Evolutionary conservation across 2,329 filamentous ascomycete genomes (phyloP).

Genomic region (Hymenoscyphus scutula): DNA sequence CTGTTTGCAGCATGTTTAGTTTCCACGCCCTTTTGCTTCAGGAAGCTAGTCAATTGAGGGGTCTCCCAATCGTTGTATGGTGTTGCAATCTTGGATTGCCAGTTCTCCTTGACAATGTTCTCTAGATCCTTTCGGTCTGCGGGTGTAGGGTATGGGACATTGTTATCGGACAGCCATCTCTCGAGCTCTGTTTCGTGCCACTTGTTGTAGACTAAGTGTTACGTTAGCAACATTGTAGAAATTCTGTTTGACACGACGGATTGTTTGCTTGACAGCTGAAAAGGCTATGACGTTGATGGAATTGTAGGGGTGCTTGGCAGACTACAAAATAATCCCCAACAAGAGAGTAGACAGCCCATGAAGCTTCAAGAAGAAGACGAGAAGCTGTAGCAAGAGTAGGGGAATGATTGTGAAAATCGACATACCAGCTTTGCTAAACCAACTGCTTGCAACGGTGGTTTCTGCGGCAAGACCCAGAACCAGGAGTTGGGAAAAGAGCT

Average conservation of each 20-base stretch:
- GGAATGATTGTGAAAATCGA: constrained; percentile 22
- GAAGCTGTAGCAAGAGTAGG: constrained; percentile 4
- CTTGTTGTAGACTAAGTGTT: constrained; percentile 81
- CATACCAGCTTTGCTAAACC: constrained; percentile 85
- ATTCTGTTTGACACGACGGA: background rate
- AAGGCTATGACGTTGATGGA: constrained; percentile 6
- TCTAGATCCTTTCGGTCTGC: constrained; percentile 95
- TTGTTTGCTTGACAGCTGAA: background rate
- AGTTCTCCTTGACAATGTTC: constrained; percentile 83
- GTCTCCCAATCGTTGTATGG: constrained; percentile 79
- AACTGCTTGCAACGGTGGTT: constrained; percentile 69
- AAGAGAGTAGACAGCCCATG: background rate
- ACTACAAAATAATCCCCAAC: background rate
- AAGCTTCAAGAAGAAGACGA: constrained; percentile 14
- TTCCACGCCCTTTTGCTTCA: constrained; percentile 69
- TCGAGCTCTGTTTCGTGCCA: constrained; percentile 99
- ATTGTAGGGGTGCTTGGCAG: background rate
- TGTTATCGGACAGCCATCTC: constrained; percentile 90
- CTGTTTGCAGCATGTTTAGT: constrained; percentile 63
- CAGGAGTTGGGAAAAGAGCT: constrained; percentile 68
- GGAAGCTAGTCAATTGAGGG: constrained; percentile 63
- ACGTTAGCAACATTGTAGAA: constrained; percentile 26
- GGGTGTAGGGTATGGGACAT: constrained; percentile 84
- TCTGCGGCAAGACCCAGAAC: constrained; percentile 71
- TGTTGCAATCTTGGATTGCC: constrained; percentile 71